phyloP scores from a whole-genome alignment of 345 rosid genomes.

The Aquilaria sinensis region DNA sequence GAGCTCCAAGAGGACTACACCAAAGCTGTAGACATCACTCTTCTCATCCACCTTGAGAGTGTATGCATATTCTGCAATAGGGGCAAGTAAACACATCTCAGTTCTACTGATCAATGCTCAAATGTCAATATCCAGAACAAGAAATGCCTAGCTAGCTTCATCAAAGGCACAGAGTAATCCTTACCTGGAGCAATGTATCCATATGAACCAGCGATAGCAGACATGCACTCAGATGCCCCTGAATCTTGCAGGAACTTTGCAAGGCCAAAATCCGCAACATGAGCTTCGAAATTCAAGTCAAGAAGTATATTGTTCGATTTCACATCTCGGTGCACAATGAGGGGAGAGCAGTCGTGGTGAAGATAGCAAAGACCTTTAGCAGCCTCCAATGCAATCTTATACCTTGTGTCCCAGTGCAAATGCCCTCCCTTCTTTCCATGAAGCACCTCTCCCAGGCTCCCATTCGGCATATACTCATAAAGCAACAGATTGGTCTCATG shows the following conservation, averaged over 20 bases:
- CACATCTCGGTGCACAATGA: constrained; percentile 86
- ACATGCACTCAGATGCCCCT: constrained; percentile 92
- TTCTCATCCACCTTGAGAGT: constrained; percentile 62
- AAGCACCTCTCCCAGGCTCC: constrained; percentile 86
- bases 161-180: not conserved
- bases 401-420: constrained; percentile 67
- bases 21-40: constrained; percentile 66
- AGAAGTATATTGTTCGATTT: constrained; percentile 89
- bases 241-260: constrained; percentile 82
- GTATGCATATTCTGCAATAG: constrained; percentile 44
- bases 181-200: constrained; percentile 99
- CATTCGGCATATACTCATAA: constrained; percentile 92
- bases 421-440: constrained; percentile 75
- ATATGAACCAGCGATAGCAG: constrained; percentile 91
- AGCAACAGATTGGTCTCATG: constrained; percentile 78
- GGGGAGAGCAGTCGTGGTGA: constrained; percentile 89
- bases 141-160: no score
- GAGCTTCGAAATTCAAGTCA: constrained; percentile 85
- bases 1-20: constrained; percentile 52
- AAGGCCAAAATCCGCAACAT: constrained; percentile 92
- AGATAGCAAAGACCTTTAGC: constrained; percentile 91
- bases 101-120: no score
- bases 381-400: constrained; percentile 83
- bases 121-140: no score
- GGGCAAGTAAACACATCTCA: no score